Conservation (phyloP, 495 filamentous ascomycete species). For the Penicillium malachiteum region DNA sequence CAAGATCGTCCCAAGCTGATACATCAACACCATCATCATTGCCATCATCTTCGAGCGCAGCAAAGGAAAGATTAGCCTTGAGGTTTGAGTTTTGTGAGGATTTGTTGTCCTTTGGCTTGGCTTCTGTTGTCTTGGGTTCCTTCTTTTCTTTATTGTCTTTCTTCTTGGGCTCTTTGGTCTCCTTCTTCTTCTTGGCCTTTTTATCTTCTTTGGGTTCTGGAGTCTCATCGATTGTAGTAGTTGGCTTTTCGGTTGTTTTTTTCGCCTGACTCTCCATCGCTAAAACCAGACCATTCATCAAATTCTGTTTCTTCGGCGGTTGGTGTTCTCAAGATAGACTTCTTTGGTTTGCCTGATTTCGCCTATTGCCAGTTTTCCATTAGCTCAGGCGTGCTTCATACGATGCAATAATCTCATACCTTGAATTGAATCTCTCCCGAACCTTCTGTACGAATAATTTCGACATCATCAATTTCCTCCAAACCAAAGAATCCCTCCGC, state of each 20-base stretch:
- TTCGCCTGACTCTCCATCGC: slow-evolving; percentile 37
- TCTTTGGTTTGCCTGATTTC: slow-evolving; percentile 35
- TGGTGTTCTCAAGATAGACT: slow-evolving; percentile 33
- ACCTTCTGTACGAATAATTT: slow-evolving; percentile 57
- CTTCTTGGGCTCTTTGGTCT: slow-evolving; percentile 26
- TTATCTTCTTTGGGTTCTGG: slow-evolving; percentile 21
- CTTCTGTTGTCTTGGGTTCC: slow-evolving; percentile 25
- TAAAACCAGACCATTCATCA: slow-evolving; percentile 59
- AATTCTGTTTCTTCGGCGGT: slow-evolving; percentile 27
- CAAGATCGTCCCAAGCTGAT: slow-evolving; percentile 72
- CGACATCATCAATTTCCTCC: slow-evolving; percentile 89
- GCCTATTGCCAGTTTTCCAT: slow-evolving; percentile 22
- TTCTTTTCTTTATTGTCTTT: slow-evolving; percentile 21
- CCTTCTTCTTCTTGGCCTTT: slow-evolving; percentile 7
- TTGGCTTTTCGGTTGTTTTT: slow-evolving; percentile 12
- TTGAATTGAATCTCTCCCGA: slow-evolving; percentile 45
- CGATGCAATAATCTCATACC: slow-evolving; percentile 30
- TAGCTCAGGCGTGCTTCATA: not conserved
- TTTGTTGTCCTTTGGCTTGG: slow-evolving; percentile 32
- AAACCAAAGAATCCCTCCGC: slow-evolving; percentile 93
- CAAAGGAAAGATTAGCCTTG: slow-evolving; percentile 36
- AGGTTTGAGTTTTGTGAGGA: slow-evolving; percentile 18
- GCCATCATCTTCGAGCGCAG: slow-evolving; percentile 39
- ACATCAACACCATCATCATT: slow-evolving; percentile 51
- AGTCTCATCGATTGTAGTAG: slow-evolving; percentile 15